phyloP scores from a whole-genome alignment of 495 filamentous ascomycete genomes.

The Glarea lozoyensis region DNA sequence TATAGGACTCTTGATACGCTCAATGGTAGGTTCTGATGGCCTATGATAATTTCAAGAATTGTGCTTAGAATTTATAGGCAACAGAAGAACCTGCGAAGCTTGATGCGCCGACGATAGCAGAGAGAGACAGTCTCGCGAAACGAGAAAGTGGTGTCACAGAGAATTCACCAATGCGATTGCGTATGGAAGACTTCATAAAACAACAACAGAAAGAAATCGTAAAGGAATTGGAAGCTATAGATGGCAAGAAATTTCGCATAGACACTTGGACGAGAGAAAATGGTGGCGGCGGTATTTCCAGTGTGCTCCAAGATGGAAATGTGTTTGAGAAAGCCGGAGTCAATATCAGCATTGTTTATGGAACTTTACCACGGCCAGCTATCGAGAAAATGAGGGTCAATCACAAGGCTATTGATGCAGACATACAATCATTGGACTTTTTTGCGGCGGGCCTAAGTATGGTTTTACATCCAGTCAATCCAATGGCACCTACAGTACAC shows the following conservation, averaged over 20 bases:
- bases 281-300: constrained; percentile 76
- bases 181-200: constrained; percentile 95
- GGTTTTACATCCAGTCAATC: constrained; percentile 87
- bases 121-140: constrained; percentile 58
- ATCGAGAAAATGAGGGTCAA: constrained; percentile 91
- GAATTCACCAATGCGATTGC: constrained; percentile 87
- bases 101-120: constrained; percentile 48
- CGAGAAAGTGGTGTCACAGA: constrained; percentile 56
- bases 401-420: constrained; percentile 80
- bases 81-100: constrained; percentile 19
- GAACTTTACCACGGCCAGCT: constrained; percentile 76
- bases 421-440: constrained; percentile 64
- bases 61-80: constrained; percentile 9
- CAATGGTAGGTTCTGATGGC: constrained; percentile 42
- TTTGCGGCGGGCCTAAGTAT: constrained; percentile 91
- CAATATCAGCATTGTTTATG: constrained; percentile 90
- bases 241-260: constrained; percentile 68
- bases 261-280: constrained; percentile 85
- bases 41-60: constrained; percentile 4
- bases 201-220: constrained; percentile 85
- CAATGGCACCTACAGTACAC: constrained; percentile 95
- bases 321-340: constrained; percentile 99
- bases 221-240: constrained; percentile 65
- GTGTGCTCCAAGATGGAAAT: constrained; percentile 89
- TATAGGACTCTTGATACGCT: constrained; percentile 54